phyloP scores from a whole-genome alignment of 371 early-diverging fungal species.

The Mucor mucedo region DNA sequence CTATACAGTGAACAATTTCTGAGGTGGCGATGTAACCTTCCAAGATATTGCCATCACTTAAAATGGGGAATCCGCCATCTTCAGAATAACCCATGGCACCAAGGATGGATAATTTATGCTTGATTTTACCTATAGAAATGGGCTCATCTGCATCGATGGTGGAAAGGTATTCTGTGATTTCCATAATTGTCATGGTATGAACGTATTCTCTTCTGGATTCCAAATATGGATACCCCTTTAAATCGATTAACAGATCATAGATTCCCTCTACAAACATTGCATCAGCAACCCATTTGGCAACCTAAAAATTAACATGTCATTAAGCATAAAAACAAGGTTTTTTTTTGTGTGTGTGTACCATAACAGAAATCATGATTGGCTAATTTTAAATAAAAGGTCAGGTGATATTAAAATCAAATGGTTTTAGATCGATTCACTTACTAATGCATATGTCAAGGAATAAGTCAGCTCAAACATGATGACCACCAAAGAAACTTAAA shows the following conservation, averaged over 20 bases:
- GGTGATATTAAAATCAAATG: neutral
- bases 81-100: constrained; percentile 66
- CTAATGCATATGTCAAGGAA: constrained; percentile 74
- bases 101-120: constrained; percentile 57
- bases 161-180: constrained; percentile 50
- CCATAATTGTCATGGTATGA: constrained; percentile 60
- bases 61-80: constrained; percentile 87
- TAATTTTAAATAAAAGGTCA: constrained; percentile 31
- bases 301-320: constrained; percentile 17
- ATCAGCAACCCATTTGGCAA: constrained; percentile 87
- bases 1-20: constrained; percentile 82
- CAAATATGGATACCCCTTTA: constrained; percentile 85
- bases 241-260: constrained; percentile 82
- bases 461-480: constrained; percentile 96
- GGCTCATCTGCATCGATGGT: constrained; percentile 65
- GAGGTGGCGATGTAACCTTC: constrained; percentile 86
- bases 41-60: constrained; percentile 67
- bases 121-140: constrained; percentile 64
- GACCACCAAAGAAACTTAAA: constrained; percentile 82
- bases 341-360: constrained; percentile 46
- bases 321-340: neutral
- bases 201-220: constrained; percentile 81
- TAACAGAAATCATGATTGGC: constrained; percentile 91
- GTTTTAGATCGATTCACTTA: neutral
- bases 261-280: constrained; percentile 78